A percentile compares a stretch with the other conserved stretches of the same genome.
These are phyloP conservation scores for Porcisia hertigi DNA, from an alignment of 208 protist genomes.

Conservation along the genomic window DNA sequence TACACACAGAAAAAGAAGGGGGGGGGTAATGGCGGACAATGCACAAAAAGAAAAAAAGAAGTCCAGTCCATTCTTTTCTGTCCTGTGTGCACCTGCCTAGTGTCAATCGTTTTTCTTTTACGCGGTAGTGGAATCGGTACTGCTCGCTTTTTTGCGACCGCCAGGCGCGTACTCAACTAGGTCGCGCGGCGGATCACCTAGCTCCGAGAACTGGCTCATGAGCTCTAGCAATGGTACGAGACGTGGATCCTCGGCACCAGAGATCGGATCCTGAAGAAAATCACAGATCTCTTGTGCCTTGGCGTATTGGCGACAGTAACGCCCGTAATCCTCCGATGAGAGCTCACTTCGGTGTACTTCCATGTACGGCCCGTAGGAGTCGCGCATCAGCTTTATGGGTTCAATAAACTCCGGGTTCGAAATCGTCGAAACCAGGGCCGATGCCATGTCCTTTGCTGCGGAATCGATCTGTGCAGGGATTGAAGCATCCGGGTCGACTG, in stretches of 20 bases:
- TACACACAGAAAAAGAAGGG: not conserved
- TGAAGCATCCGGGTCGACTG: not conserved
- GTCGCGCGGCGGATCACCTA: constrained; percentile 62
- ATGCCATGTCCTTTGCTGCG: constrained; percentile 35
- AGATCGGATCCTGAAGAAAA: constrained; percentile 47
- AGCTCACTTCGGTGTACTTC: constrained; percentile 35
- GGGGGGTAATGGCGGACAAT: no score
- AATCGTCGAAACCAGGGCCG: constrained; percentile 48
- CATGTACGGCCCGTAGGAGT: constrained; percentile 64
- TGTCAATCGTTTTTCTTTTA: not conserved
- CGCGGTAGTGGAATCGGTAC: not conserved
- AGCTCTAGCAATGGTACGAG: constrained; percentile 51
- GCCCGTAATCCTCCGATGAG: constrained; percentile 43
- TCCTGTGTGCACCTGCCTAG: no score
- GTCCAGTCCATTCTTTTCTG: not conserved
- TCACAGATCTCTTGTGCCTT: constrained; percentile 62
- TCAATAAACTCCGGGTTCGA: constrained; percentile 60
- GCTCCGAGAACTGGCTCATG: constrained; percentile 70
- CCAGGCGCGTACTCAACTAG: constrained; percentile 36
- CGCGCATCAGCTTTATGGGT: constrained; percentile 64
- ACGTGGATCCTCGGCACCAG: constrained; percentile 48
- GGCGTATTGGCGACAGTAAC: constrained; percentile 53
- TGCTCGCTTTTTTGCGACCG: not conserved
- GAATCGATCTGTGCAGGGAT: not conserved
- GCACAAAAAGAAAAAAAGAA: not conserved